phyloP scores from a whole-genome alignment of 2,329 filamentous ascomycete genomes.

The Fusarium sp. region DNA sequence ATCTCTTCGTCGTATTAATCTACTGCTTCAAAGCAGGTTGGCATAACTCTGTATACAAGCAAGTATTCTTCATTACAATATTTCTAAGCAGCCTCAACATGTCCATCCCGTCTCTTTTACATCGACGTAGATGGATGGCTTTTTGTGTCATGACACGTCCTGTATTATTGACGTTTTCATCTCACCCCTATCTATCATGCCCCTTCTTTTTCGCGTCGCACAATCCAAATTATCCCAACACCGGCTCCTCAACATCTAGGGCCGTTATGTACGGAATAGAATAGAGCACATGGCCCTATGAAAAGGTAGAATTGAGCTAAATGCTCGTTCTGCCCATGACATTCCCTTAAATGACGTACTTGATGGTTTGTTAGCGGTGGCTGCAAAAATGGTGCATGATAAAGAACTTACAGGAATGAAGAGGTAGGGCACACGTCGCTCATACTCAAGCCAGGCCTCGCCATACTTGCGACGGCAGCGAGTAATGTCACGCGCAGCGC shows the following conservation, averaged over 20 bases:
- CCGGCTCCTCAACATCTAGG: background rate
- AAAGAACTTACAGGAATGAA: conserved; percentile 74
- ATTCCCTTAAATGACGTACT: conserved; percentile 58
- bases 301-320: background rate
- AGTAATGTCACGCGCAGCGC: conserved; percentile 80
- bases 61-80: conserved; percentile 25
- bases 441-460: conserved; percentile 84
- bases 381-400: background rate
- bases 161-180: conserved; percentile 21
- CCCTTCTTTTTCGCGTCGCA: background rate
- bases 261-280: conserved; percentile 7
- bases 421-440: conserved; percentile 81
- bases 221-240: conserved; percentile 1
- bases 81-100: background rate
- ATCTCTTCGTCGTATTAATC: background rate
- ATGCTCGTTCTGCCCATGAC: background rate
- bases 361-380: conserved; percentile 23
- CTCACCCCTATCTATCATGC: conserved; percentile 5
- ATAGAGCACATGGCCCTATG: background rate
- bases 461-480: conserved; percentile 85
- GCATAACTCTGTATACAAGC: conserved; percentile 4
- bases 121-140: background rate
- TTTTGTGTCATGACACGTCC: conserved; percentile 20
- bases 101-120: background rate
- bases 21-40: background rate